phyloP scores from a whole-genome alignment of 768 basidiomycete genomes.

The Lentinula edodes region DNA sequence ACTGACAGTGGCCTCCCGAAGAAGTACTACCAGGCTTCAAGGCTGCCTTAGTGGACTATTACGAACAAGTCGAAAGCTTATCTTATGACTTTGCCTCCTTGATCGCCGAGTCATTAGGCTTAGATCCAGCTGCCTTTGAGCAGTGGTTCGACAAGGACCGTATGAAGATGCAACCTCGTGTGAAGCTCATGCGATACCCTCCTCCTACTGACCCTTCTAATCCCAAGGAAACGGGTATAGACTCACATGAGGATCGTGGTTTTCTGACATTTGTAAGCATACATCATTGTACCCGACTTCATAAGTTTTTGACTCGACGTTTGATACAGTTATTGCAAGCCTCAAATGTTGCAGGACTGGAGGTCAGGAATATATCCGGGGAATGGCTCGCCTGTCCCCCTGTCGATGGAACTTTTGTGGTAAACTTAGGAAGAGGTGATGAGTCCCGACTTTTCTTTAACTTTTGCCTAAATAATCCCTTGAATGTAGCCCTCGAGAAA shows the following conservation, averaged over 20 bases:
- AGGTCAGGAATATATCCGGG: constrained; percentile 51
- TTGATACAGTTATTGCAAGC: constrained; percentile 43
- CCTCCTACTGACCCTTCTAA: constrained; percentile 20
- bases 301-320: background rate
- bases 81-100: constrained; percentile 37
- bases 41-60: constrained; percentile 32
- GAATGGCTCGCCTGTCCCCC: constrained; percentile 54
- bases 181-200: constrained; percentile 47
- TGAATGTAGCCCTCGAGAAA: constrained; percentile 5
- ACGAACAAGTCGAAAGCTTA: constrained; percentile 34
- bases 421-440: constrained; percentile 44
- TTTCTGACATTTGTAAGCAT: constrained; percentile 5
- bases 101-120: constrained; percentile 42
- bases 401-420: constrained; percentile 51
- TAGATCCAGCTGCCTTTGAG: constrained; percentile 33
- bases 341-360: constrained; percentile 46
- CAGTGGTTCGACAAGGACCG: constrained; percentile 33
- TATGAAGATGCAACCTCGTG: constrained; percentile 31
- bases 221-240: background rate
- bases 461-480: background rate
- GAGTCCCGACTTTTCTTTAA: constrained; percentile 17
- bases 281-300: background rate
- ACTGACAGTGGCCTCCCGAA: constrained; percentile 6
- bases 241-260: background rate
- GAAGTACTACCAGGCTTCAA: constrained; percentile 42